Evolutionary conservation across 2,329 filamentous ascomycete species (phyloP).

Genomic region (Stagonosporopsis cucurbitacearum): DNA sequence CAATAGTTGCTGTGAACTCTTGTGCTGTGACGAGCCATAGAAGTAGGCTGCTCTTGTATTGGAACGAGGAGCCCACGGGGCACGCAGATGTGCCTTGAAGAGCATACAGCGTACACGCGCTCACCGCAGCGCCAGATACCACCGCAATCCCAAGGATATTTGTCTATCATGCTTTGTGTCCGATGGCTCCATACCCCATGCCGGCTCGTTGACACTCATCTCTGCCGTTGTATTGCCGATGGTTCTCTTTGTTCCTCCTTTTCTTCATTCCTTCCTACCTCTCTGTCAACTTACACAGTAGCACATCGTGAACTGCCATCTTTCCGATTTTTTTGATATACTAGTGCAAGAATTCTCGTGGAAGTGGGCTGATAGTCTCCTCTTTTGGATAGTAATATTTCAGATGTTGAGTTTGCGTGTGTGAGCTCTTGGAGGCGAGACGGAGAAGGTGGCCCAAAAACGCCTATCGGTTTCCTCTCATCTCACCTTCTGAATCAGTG

Average conservation of each 20-base stretch:
- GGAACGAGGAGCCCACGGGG: not conserved
- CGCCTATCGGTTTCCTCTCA: not conserved
- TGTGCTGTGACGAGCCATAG: constrained; percentile 8
- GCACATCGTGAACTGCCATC: too few species aligned
- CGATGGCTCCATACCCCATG: constrained; percentile 4
- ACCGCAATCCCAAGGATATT: not conserved
- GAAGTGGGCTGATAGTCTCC: not conserved
- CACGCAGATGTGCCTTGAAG: not conserved
- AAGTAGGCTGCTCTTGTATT: constrained; percentile 20
- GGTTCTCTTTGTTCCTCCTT: too few species aligned
- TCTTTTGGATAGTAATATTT: not conserved
- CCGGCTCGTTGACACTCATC: constrained; percentile 3
- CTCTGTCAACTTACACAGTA: too few species aligned
- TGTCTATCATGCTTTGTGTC: constrained; percentile 7
- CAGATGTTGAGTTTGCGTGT: not conserved
- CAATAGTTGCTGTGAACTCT: too few species aligned
- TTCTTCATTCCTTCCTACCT: too few species aligned
- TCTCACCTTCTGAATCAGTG: constrained; percentile 48
- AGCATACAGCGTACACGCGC: not conserved
- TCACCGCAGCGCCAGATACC: not conserved
- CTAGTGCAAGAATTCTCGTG: too few species aligned
- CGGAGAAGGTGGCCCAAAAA: not conserved
- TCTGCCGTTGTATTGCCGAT: too few species aligned
- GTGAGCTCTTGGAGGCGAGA: not conserved
- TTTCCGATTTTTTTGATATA: too few species aligned